Conservation (phyloP, 2,329 filamentous ascomycete species). For the Huntiella moniliformis region DNA sequence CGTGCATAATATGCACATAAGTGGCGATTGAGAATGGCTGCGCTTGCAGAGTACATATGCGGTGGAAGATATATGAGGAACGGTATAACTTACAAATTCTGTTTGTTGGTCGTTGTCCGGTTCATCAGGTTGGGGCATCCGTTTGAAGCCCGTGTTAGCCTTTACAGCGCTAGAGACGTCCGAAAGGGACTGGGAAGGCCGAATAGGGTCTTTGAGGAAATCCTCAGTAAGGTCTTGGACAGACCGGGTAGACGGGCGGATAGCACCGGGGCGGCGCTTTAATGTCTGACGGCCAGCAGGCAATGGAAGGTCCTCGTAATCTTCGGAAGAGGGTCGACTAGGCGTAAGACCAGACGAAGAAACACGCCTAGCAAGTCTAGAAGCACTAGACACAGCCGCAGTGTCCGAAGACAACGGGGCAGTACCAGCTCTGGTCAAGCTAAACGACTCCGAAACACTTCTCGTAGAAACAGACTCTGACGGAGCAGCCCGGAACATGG, state of each 20-base stretch:
- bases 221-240: background rate
- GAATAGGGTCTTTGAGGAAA: constrained; percentile 40
- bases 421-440: constrained; percentile 7
- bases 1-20: too few species aligned
- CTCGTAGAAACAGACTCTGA: constrained; percentile 13
- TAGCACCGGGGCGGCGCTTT: background rate
- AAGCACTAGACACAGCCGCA: background rate
- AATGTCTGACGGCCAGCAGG: background rate
- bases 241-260: background rate
- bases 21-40: too few species aligned
- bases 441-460: constrained; percentile 23
- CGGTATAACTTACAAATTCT: too few species aligned
- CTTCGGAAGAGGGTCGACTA: constrained; percentile 21
- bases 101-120: too few species aligned
- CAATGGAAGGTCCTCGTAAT: background rate
- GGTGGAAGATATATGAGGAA: background rate
- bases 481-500: background rate
- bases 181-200: constrained; percentile 15
- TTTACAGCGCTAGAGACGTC: too few species aligned
- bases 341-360: constrained; percentile 34
- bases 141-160: too few species aligned
- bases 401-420: background rate
- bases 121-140: too few species aligned
- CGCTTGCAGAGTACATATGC: background rate
- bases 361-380: constrained; percentile 13